Evolutionary conservation across 495 filamentous ascomycete genomes (phyloP), one percentile per base, ranked within the genome.

Genomic region (Daldinia decipiens): DNA sequence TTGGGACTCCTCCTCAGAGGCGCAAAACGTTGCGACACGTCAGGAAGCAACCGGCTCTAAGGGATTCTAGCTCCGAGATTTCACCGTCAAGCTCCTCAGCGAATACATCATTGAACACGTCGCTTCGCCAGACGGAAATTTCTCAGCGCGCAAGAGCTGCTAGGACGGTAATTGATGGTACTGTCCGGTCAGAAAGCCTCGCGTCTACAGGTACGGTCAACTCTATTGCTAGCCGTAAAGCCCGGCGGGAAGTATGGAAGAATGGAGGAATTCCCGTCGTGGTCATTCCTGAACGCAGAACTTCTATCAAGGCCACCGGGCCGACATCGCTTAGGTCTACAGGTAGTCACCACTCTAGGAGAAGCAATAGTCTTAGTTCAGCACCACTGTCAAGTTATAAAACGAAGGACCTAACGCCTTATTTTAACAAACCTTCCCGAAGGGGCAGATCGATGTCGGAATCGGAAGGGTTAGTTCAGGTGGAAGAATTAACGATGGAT

Each of bases 231-330:
- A 86, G 83, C 68, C 81, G 77, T 34, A 87, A 82, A 57, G 83
- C 83, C 12, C 81, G 84, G n/a, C 81, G 84, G 32, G 87, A 90
- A 52, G 82, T 88, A 7, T 76, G 81, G 76, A 85, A 82, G 67
- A 82, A 72, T 40, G 85, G 85, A 31, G 83, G 79, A 5, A 90
- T 91, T 57, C 90, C 90, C 5, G 90, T 93, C 54, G 87, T 92
- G 15, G 86, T 93, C 19, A 87, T 93, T 43, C 92, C 92, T 12
- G 84, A 92, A 47, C 84, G 91, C 43, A 83, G 78, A 21, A 88
- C 90, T 11, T 93, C 91, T 12, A 77, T 91, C 9, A 87, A 85
- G 50, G 88, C 87, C 45, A 76, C 65, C 59, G 80, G 76, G 21
- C 79, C 82, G 34, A 83, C 83, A 5, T 87, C 85, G 12, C 77